Percentiles rank a stretch among this genome's conserved stretches.
These are phyloP conservation scores for Diospyros lotus DNA, from an alignment of 148 eudicot genomes.

Conservation along the genomic window DNA sequence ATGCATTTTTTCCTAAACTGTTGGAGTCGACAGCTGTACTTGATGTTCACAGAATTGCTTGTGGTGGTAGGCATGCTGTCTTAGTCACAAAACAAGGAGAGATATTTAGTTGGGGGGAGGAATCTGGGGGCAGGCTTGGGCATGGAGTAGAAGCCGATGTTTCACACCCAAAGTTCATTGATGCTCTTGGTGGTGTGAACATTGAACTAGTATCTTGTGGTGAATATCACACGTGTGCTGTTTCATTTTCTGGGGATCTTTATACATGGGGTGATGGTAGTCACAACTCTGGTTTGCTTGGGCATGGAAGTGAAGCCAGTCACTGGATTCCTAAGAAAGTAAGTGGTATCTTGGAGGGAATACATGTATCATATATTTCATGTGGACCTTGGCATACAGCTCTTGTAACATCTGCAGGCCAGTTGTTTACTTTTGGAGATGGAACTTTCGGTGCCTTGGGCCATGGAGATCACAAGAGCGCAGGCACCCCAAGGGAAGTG, in stretches of 20 bases:
- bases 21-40: constrained; percentile 70
- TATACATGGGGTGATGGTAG: constrained; percentile 91
- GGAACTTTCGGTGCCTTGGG: constrained; percentile 94
- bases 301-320: constrained; percentile 61
- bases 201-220: constrained; percentile 78
- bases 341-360: constrained; percentile 57
- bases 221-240: constrained; percentile 83
- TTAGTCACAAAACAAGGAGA: constrained; percentile 88
- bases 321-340: constrained; percentile 82
- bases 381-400: constrained; percentile 99
- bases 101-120: constrained; percentile 90
- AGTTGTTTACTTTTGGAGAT: constrained; percentile 87
- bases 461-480: constrained; percentile 66
- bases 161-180: constrained; percentile 66
- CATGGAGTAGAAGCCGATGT: constrained; percentile 79
- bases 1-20: constrained; percentile 65
- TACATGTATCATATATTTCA: constrained; percentile 53
- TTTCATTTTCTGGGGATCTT: constrained; percentile 72
- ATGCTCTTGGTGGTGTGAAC: constrained; percentile 46
- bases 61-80: constrained; percentile 76
- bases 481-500: constrained; percentile 62
- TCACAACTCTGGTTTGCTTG: constrained; percentile 62
- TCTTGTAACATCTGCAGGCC: constrained; percentile 56
- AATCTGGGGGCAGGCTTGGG: constrained; percentile 88
- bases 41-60: constrained; percentile 68